Percentiles rank a stretch among this genome's conserved stretches.
phyloP scores from a whole-genome alignment of 106 monocot species.

The Dioscorea alata region DNA sequence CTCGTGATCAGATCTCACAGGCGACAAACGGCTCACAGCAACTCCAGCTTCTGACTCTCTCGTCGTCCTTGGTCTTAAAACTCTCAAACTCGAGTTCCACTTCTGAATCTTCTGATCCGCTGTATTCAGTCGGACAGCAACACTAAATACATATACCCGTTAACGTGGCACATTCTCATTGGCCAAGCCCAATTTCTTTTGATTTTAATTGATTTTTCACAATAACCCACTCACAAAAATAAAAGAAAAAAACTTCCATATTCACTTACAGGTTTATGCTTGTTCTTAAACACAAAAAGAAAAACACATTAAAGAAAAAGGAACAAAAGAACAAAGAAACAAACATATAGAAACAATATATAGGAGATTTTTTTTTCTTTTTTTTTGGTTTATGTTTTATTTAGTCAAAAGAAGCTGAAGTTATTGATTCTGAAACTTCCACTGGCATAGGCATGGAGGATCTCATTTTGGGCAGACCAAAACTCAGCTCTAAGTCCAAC shows the following conservation, averaged over 20 bases:
- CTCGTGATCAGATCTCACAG: not conserved
- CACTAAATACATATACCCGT: too few relatives aligned
- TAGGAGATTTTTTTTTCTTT: not conserved
- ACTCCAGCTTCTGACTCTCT: not conserved
- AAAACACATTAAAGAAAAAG: not conserved
- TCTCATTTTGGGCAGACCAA: constrained; percentile 91
- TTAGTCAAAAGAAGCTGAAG: constrained; percentile 63
- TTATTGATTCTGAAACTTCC: constrained; percentile 67
- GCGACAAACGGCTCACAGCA: not conserved
- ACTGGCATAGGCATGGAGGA: constrained; percentile 74
- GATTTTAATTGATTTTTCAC: too few relatives aligned
- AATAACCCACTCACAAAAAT: too few relatives aligned
- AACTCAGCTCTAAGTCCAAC: constrained; percentile 73
- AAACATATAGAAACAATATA: not conserved
- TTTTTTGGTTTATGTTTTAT: too few relatives aligned
- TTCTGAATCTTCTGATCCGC: too few relatives aligned
- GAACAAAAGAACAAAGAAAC: constrained; percentile 20
- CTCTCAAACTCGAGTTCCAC: too few relatives aligned
- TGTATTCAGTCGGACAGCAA: too few relatives aligned
- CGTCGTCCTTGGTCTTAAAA: too few relatives aligned
- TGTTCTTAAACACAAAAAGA: not conserved
- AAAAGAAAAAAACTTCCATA: too few relatives aligned
- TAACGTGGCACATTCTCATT: too few relatives aligned
- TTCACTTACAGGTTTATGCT: not conserved
- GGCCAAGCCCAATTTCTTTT: too few relatives aligned